Conservation (phyloP, 2,329 filamentous ascomycete genomes). For the Ophioceras dolichostomum region DNA sequence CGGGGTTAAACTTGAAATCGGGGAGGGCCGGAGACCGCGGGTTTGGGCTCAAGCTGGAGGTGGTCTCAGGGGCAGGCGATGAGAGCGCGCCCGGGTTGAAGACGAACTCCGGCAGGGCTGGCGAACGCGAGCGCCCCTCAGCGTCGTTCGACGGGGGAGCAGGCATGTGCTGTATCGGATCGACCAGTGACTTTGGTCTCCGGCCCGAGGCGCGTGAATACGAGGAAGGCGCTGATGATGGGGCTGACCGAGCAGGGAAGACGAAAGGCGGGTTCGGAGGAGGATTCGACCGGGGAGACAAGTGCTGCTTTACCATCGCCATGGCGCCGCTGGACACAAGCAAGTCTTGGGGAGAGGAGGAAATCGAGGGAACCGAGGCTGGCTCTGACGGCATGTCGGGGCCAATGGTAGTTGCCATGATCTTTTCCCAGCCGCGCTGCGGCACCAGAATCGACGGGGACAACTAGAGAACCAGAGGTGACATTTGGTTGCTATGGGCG, state of each 20-base stretch:
- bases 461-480: constrained; percentile 20
- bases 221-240: constrained; percentile 33
- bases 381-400: constrained; percentile 14
- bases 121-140: constrained; percentile 19
- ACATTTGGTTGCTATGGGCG: constrained; percentile 19
- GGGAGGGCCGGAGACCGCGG: constrained; percentile 1
- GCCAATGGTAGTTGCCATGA: constrained; percentile 19
- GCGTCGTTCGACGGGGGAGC: too few species aligned
- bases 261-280: constrained; percentile 54
- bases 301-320: constrained; percentile 4
- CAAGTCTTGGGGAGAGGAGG: constrained; percentile 2
- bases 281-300: constrained; percentile 19
- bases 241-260: constrained; percentile 40
- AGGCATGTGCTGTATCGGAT: constrained; percentile 29
- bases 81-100: constrained; percentile 38
- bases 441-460: constrained; percentile 31
- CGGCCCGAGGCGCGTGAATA: constrained; percentile 35
- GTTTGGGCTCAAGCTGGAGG: too few species aligned
- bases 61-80: too few species aligned
- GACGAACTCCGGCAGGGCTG: constrained; percentile 38
- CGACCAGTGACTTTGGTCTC: constrained; percentile 41
- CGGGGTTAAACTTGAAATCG: constrained; percentile 11
- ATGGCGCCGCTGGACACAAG: neutral
- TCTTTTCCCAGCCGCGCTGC: constrained; percentile 29
- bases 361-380: constrained; percentile 4